Evolutionary conservation across 1,284 basidiomycete genomes (phyloP), one percentile per base, ranked within the genome.

Genomic region (Trichosporon sp.): DNA sequence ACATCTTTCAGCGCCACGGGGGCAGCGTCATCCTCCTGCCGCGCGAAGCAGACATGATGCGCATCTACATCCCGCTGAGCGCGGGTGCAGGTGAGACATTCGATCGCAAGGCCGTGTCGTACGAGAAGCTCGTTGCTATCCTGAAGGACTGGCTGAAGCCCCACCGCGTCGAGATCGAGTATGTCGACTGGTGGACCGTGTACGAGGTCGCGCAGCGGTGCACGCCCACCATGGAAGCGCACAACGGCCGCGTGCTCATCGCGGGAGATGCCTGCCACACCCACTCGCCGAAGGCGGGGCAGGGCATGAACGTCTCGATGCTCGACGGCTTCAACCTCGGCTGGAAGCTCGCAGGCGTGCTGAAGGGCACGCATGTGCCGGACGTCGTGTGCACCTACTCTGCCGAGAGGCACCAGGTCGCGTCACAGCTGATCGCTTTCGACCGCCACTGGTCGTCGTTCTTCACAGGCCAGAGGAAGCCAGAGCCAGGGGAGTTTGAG

Each of bases 351-450:
- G 80, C 84, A 8, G 71, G 78, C 3, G 73, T 78, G 1, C 73
- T 80, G 7, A 87, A 87, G 63, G 91, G 90, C 6, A 88, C 88
- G 85, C 89, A 91, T 1, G 83, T 86, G 29, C 83, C 86, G 1
- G 87, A 87, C 0, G 81, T 95, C 8, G 82, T 94, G 25, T 85
- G 88, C 74, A 93, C 92, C 3, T 74, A 72, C 70, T 65, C n/a
- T 29, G 35, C 15, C n/a, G 73, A 74, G 65, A 66, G 73, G 8
- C 73, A 72, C 60, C 68, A 68, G 6, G 68, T 74, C n/a, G 73
- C 73, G 0, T 65, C 91, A 78, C 90, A 93, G 72, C 85, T 95
- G 67, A 93, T 94, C 74, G 79, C 87, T 68, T 93, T 92, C 74
- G 92, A 94, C 80, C 89, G 88, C 78, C 83, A 89, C 73, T 92